Percentiles rank a stretch among this genome's conserved stretches.
Conservation (phyloP, 2,329 filamentous ascomycete genomes). For the Cryphonectria naterciae region DNA sequence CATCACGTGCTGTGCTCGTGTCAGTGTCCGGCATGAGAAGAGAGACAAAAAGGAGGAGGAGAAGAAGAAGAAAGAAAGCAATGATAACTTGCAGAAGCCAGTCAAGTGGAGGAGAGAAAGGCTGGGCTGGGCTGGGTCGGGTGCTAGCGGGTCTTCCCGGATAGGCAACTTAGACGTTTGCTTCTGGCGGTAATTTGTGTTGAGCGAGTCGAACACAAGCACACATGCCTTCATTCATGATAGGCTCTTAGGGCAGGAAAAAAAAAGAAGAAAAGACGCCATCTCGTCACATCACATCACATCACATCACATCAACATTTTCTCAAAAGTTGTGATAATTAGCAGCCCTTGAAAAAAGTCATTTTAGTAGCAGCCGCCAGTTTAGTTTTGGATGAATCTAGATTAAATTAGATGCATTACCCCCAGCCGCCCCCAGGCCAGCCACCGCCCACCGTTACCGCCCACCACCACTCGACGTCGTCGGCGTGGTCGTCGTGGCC, state of each 20-base stretch:
- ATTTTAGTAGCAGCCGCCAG: not conserved
- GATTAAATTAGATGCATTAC: not conserved
- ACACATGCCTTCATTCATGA: not conserved
- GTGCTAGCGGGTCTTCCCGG: not conserved
- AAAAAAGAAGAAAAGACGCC: not conserved
- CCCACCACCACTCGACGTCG: not conserved
- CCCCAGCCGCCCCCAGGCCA: no score
- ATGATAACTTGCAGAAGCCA: not conserved
- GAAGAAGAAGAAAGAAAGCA: not conserved
- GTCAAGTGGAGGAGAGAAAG: not conserved
- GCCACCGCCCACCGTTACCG: not conserved
- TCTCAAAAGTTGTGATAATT: not conserved
- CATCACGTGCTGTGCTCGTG: not conserved
- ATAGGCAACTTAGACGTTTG: not conserved
- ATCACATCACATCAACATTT: not conserved
- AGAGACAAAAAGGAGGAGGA: no score
- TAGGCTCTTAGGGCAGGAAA: not conserved
- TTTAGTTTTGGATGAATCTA: no score
- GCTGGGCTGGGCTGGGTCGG: not conserved
- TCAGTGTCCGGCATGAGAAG: not conserved
- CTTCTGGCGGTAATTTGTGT: not conserved
- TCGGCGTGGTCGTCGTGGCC: not conserved
- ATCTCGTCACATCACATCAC: not conserved
- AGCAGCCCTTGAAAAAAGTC: no score
- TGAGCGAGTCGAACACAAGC: not conserved